Percentiles rank a stretch among this genome's conserved stretches.
Evolutionary conservation across 805 yeast species (phyloP).

Genomic region (Millerozyma acaciae): DNA sequence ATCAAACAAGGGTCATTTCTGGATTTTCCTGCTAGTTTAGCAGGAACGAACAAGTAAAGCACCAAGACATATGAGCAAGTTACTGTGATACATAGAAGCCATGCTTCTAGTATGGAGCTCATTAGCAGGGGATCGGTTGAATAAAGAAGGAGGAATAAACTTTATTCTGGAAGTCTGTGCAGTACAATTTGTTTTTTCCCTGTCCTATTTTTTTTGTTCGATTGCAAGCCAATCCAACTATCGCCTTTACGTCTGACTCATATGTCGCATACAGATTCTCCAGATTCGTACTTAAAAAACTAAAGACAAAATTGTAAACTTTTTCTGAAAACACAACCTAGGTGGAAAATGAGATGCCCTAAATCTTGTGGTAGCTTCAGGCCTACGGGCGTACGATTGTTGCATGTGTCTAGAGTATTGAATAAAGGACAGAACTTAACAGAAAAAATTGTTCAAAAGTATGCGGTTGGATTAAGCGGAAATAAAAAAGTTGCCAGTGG

Average conservation of each 20-base stretch:
- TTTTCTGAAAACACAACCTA: no score
- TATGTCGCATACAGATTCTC: conserved; percentile 1
- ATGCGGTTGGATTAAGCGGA: conserved; percentile 80
- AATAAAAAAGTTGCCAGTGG: conserved; percentile 80
- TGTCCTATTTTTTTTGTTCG: no score
- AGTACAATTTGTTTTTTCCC: no score
- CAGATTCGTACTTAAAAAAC: no score
- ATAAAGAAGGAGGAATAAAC: no score
- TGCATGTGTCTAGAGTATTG: conserved; percentile 14
- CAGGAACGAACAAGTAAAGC: conserved; percentile 31
- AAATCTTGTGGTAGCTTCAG: neutral
- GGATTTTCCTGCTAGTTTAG: conserved; percentile 14
- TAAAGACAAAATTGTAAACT: no score
- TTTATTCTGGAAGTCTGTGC: no score
- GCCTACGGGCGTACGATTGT: conserved; percentile 11
- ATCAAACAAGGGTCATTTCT: conserved; percentile 46
- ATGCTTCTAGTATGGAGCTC: neutral
- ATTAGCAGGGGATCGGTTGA: no score
- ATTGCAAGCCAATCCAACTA: conserved; percentile 2
- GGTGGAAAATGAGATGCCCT: conserved; percentile 1
- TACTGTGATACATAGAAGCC: conserved; percentile 15
- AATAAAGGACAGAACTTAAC: conserved; percentile 76
- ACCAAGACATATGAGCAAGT: conserved; percentile 46
- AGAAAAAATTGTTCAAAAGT: conserved; percentile 91
- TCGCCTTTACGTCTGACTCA: conserved; percentile 4